phyloP scores from a whole-genome alignment of 768 basidiomycete genomes.

The Calvatia gigantea region DNA sequence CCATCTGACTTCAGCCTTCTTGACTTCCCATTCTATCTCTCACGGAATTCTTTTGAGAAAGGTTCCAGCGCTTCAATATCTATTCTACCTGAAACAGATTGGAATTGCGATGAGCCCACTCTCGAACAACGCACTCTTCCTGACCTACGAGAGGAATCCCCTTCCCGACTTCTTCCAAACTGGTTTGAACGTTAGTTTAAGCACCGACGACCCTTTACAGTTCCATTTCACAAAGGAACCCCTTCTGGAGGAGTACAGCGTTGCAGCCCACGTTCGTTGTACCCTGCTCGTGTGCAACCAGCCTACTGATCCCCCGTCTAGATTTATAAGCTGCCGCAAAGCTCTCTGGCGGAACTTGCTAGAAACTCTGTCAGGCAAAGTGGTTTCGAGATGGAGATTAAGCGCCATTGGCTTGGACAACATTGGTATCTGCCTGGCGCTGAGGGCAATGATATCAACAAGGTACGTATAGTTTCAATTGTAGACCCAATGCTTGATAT shows the following conservation, averaged over 20 bases:
- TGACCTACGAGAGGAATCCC: conserved; percentile 96
- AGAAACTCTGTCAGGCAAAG: conserved; percentile 96
- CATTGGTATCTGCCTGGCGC: conserved; percentile 93
- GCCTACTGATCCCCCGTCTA: conserved; percentile 25
- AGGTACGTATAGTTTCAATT: conserved; percentile 56
- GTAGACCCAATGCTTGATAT: neutral
- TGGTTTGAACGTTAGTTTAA: conserved; percentile 93
- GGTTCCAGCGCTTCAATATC: conserved; percentile 94
- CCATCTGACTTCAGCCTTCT: conserved; percentile 93
- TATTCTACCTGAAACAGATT: conserved; percentile 98
- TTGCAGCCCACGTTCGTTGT: conserved; percentile 84
- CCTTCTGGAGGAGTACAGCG: conserved; percentile 93
- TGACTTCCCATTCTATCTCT: conserved; percentile 96
- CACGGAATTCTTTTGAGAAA: conserved; percentile 98
- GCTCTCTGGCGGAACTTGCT: conserved; percentile 94
- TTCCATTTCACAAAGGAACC: conserved; percentile 99
- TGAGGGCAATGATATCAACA: conserved; percentile 93
- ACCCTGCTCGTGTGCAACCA: neutral
- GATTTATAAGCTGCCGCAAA: conserved; percentile 96
- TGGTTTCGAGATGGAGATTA: conserved; percentile 98
- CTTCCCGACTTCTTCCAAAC: conserved; percentile 96
- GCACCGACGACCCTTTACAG: conserved; percentile 93
- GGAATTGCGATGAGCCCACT: conserved; percentile 98
- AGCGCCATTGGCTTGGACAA: conserved; percentile 92
- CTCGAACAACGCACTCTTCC: conserved; percentile 96